phyloP scores from a whole-genome alignment of 352 stramenopile genomes.

The Phytopythium kandeliae region DNA sequence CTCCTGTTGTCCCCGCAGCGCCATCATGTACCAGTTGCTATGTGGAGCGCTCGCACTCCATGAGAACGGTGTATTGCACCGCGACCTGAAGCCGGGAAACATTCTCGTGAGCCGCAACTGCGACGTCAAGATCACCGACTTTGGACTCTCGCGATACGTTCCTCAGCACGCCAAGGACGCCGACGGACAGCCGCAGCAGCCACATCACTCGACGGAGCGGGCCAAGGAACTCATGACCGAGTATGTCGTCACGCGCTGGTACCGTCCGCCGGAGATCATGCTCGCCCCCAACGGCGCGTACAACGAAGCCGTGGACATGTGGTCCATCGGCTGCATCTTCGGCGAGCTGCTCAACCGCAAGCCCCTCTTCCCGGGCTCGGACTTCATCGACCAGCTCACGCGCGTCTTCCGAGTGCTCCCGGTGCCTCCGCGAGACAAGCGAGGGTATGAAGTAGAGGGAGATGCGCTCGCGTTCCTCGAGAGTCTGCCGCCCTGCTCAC shows the following conservation, averaged over 20 bases:
- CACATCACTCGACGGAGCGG: slow-evolving; percentile 31
- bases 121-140: slow-evolving; percentile 84
- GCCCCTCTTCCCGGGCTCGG: slow-evolving; percentile 65
- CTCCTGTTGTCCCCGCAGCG: no score
- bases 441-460: slow-evolving; percentile 67
- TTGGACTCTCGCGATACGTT: slow-evolving; percentile 71
- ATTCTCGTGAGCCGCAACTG: slow-evolving; percentile 85
- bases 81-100: slow-evolving; percentile 80
- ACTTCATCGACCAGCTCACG: slow-evolving; percentile 82
- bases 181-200: slow-evolving; percentile 13
- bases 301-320: slow-evolving; percentile 82
- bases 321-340: slow-evolving; percentile 92
- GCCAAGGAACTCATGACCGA: slow-evolving; percentile 74
- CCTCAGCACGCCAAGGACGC: slow-evolving; percentile 24
- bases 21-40: slow-evolving; percentile 93
- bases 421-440: slow-evolving; percentile 64
- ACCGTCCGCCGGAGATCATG: slow-evolving; percentile 82
- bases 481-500: slow-evolving; percentile 62
- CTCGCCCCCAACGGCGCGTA: slow-evolving; percentile 71
- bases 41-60: slow-evolving; percentile 89
- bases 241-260: slow-evolving; percentile 85
- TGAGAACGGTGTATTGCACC: slow-evolving; percentile 85
- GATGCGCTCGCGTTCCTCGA: slow-evolving; percentile 77
- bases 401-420: slow-evolving; percentile 67
- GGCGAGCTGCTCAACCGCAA: slow-evolving; percentile 85